Evolutionary conservation across 2,329 filamentous ascomycete species (phyloP).

Genomic region (Albifimbria verrucaria): DNA sequence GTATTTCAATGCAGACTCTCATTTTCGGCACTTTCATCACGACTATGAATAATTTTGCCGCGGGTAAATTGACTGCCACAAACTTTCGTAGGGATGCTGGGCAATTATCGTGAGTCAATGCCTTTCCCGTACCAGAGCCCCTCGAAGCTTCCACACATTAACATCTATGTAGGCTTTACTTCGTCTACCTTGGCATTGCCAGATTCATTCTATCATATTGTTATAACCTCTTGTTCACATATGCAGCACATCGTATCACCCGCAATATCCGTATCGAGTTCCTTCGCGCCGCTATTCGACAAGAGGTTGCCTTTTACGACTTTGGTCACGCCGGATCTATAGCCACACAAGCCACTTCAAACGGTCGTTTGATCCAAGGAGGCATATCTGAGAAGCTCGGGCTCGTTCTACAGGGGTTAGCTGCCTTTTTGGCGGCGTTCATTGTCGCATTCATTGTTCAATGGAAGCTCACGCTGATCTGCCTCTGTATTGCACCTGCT

Average conservation of each 20-base stretch:
- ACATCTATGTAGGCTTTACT: conserved; percentile 39
- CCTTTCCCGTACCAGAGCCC: background rate
- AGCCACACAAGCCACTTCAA: conserved; percentile 31
- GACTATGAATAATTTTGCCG: conserved; percentile 14
- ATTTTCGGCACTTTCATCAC: conserved; percentile 24
- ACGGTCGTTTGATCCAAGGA: conserved; percentile 33
- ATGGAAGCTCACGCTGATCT: conserved; percentile 39
- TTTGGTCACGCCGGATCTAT: conserved; percentile 32
- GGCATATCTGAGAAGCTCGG: conserved; percentile 35
- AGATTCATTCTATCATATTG: conserved; percentile 46
- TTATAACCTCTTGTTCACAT: conserved; percentile 37
- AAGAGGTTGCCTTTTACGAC: conserved; percentile 47
- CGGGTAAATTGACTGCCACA: conserved; percentile 5
- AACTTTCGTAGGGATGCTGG: conserved; percentile 12
- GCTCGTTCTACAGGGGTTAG: conserved; percentile 28
- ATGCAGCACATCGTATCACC: conserved; percentile 44
- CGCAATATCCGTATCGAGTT: conserved; percentile 43
- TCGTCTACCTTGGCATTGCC: conserved; percentile 53
- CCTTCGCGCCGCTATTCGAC: conserved; percentile 42
- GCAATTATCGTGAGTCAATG: background rate
- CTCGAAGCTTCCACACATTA: background rate
- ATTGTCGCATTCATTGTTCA: conserved; percentile 32
- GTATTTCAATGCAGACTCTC: conserved; percentile 23
- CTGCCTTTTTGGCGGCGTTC: conserved; percentile 33
- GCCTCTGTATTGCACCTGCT: conserved; percentile 12